A percentile compares a stretch with the other conserved stretches of the same genome.
These are phyloP conservation scores for Solanum rostratum DNA, from an alignment of 257 asterid genomes.

Conservation along the genomic window DNA sequence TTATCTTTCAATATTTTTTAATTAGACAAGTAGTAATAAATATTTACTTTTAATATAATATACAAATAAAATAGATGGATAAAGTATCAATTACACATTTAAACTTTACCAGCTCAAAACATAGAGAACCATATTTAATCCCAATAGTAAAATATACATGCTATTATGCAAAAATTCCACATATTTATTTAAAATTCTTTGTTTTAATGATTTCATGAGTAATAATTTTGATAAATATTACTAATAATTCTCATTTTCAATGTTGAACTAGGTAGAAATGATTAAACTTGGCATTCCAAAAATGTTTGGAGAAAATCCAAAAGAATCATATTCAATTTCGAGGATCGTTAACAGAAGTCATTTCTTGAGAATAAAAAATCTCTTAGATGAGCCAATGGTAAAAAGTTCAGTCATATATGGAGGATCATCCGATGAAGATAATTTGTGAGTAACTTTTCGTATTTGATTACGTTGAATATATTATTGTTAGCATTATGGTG, in stretches of 20 bases:
- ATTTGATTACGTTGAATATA: no score
- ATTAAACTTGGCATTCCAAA: conserved; percentile 22
- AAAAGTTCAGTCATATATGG: conserved; percentile 44
- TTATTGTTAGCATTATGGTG: neutral
- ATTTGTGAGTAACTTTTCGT: conserved; percentile 28
- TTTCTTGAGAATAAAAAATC: conserved; percentile 32
- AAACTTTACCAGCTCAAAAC: neutral
- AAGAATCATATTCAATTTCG: conserved; percentile 26
- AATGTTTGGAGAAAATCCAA: conserved; percentile 53
- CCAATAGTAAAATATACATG: neutral
- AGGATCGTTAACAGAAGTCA: conserved; percentile 46
- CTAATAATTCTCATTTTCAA: neutral
- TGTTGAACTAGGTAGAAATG: conserved; percentile 34
- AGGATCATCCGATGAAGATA: conserved; percentile 47
- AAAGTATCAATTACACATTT: no score
- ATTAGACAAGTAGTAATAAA: no score
- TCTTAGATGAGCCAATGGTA: conserved; percentile 45
- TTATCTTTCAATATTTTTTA: no score
- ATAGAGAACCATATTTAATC: neutral
- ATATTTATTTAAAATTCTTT: neutral
- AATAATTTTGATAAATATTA: neutral
- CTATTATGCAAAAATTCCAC: neutral
- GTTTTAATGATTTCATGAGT: neutral
- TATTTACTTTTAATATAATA: no score
- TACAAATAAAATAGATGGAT: no score